phyloP scores from a whole-genome alignment of 2,329 filamentous ascomycete genomes.

The Monosporascus cannonballus region DNA sequence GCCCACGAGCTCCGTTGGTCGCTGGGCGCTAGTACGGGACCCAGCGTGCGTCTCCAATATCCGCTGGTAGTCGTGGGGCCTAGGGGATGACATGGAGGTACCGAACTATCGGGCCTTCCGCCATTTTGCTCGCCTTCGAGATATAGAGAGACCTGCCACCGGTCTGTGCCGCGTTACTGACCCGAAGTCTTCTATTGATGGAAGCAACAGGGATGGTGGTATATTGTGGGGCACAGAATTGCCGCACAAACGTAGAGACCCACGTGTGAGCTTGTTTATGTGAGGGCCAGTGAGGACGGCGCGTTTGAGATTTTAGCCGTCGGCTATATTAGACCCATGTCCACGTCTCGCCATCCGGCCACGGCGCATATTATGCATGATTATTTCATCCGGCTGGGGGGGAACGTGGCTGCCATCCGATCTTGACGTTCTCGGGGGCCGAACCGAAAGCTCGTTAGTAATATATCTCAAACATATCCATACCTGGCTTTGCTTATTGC shows the following conservation, averaged over 20 bases:
- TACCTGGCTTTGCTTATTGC: background rate
- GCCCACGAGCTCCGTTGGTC: background rate
- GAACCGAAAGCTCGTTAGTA: background rate
- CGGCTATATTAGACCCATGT: background rate
- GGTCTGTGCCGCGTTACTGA: no score
- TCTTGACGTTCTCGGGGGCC: background rate
- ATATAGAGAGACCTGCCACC: no score
- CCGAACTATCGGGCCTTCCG: no score
- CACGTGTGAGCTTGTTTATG: background rate
- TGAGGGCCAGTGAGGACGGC: background rate
- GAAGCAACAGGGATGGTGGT: no score
- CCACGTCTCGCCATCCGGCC: background rate
- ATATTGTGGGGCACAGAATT: no score
- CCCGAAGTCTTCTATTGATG: no score
- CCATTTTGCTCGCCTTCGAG: no score
- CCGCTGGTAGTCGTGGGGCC: no score
- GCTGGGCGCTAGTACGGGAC: background rate
- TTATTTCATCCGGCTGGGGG: background rate
- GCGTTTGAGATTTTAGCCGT: background rate
- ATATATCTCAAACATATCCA: background rate
- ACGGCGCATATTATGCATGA: background rate
- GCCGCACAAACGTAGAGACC: no score
- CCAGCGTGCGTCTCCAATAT: no score
- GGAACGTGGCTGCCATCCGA: background rate
- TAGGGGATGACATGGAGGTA: no score